Evolutionary conservation across 352 stramenopile species (phyloP).

Genomic region (Phytophthora kernoviae): DNA sequence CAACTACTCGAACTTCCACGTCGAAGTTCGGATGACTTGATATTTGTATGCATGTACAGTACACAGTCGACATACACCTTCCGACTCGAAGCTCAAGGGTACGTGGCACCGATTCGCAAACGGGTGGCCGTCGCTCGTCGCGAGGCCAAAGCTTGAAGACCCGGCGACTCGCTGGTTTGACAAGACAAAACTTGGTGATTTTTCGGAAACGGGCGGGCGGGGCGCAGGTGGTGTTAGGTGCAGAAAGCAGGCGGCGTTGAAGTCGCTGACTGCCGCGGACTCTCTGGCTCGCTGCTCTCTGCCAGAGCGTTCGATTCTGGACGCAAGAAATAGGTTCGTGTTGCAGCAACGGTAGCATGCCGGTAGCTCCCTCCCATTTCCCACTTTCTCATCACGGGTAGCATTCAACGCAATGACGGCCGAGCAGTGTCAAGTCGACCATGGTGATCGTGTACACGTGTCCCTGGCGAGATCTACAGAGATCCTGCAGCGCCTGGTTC

Average conservation of each 20-base stretch:
- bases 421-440: too few species aligned
- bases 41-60: not conserved
- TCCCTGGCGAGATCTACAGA: too few species aligned
- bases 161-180: too few species aligned
- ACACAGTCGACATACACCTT: not conserved
- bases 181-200: not conserved
- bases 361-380: too few species aligned
- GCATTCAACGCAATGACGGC: too few species aligned
- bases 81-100: not conserved
- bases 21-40: slow-evolving; percentile 24
- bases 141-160: not conserved
- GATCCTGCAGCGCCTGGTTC: not conserved
- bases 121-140: not conserved
- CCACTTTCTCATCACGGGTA: too few species aligned
- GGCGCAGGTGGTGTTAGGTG: slow-evolving; percentile 1
- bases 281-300: not conserved
- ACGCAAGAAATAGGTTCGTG: not conserved
- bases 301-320: not conserved
- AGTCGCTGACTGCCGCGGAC: slow-evolving; percentile 2
- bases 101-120: not conserved
- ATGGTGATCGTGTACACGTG: too few species aligned
- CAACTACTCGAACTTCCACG: slow-evolving; percentile 29
- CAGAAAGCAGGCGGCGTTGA: slow-evolving; percentile 27
- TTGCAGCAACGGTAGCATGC: too few species aligned
- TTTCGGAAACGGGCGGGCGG: not conserved